Evolutionary conservation across 2,329 filamentous ascomycete genomes (phyloP), one percentile per base, ranked within the genome.

Genomic region (Orbilia ellipsospora): DNA sequence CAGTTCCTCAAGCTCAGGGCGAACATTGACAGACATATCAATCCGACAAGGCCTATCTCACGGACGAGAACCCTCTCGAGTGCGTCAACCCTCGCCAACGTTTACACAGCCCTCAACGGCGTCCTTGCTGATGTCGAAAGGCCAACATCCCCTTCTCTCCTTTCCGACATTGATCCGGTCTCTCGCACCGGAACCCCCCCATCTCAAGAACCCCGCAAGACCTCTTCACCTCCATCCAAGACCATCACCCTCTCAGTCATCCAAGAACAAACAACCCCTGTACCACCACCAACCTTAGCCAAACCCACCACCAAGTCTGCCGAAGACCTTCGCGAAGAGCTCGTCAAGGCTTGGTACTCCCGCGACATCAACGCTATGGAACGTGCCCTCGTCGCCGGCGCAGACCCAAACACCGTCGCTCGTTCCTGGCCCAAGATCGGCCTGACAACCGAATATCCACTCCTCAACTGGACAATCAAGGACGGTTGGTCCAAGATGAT

Each of bases 401-500:
- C 72, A 16, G 59, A 75, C 45, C 64, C 72, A 20, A 75, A 75
- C 59, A 63, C 72, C 42, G 64, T 75, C 28, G 64, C 72, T 16
- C 72, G 72, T 16, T 75, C 72, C 13, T 75, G 72, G 72, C 72
- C 72, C 36, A 75, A 75, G 72, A 75, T 68, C 40, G 72, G 72
- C 20, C 61, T 64, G 12, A 69, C 64, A 7, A 75, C 72, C n/a
- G 72, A 75, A 45, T 75, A 75, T 28, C 72, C 72, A n/a, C 50
- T 75, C 10, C 72, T 75, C 54, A 75, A 75, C 72, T 75, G 72
- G 72, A 75, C 72, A 23, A 75, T 75, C 40, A 75, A 75, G 44
- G 72, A 75, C 54, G 72, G 72, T 16, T 75, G 72, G 72, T 75
- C 72, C 23, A 75, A 75, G 40, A 75, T 75, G 72, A 75, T 75